Evolutionary conservation across 2,329 filamentous ascomycete genomes (phyloP).

Genomic region (Chaetomiaceae sp.): DNA sequence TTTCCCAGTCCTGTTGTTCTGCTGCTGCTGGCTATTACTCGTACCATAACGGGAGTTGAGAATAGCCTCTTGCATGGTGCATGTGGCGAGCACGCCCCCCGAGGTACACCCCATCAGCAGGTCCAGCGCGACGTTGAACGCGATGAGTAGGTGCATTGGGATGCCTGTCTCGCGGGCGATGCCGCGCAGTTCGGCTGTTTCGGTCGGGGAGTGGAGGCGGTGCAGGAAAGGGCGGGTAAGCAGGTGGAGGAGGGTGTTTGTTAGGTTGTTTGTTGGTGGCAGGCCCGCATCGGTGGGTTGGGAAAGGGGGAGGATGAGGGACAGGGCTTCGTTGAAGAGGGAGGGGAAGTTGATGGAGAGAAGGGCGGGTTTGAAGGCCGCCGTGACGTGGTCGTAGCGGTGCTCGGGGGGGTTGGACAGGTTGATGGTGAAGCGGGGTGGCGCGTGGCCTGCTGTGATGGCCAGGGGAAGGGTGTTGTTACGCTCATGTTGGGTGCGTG

Average conservation of each 20-base stretch:
- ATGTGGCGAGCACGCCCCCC: neutral
- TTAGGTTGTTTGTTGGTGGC: too few species aligned
- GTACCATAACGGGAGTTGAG: too few species aligned
- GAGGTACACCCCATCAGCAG: neutral
- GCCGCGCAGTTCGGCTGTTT: too few species aligned
- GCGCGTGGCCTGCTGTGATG: neutral
- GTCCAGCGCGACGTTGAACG: neutral
- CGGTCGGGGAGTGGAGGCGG: too few species aligned
- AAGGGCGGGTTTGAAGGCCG: neutral
- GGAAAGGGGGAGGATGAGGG: too few species aligned
- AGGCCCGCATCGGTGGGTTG: too few species aligned
- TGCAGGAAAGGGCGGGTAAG: too few species aligned
- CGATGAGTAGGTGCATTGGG: neutral
- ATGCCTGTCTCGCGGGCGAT: neutral
- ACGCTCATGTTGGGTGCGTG: too few species aligned
- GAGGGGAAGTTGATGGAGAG: neutral
- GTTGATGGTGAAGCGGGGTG: neutral
- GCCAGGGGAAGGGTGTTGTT: neutral
- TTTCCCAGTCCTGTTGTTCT: too few species aligned
- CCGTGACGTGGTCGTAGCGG: neutral
- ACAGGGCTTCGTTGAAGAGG: neutral
- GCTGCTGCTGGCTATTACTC: too few species aligned
- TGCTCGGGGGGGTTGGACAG: neutral
- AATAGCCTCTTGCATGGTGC: too few species aligned
- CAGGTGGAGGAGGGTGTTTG: too few species aligned